Conservation (phyloP, 768 basidiomycete genomes). For the Leucocoprinus sp. region DNA sequence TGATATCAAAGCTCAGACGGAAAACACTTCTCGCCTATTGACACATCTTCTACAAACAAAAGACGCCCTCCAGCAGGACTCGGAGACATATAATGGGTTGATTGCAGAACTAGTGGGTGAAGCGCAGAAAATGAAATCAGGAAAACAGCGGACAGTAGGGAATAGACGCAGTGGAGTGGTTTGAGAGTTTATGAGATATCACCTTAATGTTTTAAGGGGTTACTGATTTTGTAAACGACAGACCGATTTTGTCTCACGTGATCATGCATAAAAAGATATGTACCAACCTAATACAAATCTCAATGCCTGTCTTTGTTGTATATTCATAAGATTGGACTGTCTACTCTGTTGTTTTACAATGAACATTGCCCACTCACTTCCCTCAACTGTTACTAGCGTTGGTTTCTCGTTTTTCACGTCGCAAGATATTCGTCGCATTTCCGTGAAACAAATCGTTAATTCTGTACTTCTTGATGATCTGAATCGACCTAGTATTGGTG, state of each 20-base stretch:
- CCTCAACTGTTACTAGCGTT: slow-evolving; percentile 75
- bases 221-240: background rate
- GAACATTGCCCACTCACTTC: slow-evolving; percentile 87
- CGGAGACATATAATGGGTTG: slow-evolving; percentile 82
- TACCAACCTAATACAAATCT: too few relatives aligned
- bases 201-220: background rate
- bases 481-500: slow-evolving; percentile 84
- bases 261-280: slow-evolving; percentile 10
- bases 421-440: slow-evolving; percentile 84
- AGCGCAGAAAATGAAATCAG: slow-evolving; percentile 75
- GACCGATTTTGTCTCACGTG: too few relatives aligned
- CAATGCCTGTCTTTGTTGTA: slow-evolving; percentile 4
- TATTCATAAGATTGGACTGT: background rate
- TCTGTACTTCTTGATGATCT: slow-evolving; percentile 89
- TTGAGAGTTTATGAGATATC: background rate
- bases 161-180: slow-evolving; percentile 7
- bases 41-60: slow-evolving; percentile 77
- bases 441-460: slow-evolving; percentile 96
- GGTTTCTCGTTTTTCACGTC: slow-evolving; percentile 91
- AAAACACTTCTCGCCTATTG: slow-evolving; percentile 64
- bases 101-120: slow-evolving; percentile 91
- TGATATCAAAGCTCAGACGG: slow-evolving; percentile 65
- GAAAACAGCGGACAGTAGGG: slow-evolving; percentile 34
- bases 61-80: slow-evolving; percentile 79
- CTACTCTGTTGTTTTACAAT: slow-evolving; percentile 29